Evolutionary conservation across 2,329 filamentous ascomycete genomes (phyloP).

Genomic region (Ceratocystis cubensis): DNA sequence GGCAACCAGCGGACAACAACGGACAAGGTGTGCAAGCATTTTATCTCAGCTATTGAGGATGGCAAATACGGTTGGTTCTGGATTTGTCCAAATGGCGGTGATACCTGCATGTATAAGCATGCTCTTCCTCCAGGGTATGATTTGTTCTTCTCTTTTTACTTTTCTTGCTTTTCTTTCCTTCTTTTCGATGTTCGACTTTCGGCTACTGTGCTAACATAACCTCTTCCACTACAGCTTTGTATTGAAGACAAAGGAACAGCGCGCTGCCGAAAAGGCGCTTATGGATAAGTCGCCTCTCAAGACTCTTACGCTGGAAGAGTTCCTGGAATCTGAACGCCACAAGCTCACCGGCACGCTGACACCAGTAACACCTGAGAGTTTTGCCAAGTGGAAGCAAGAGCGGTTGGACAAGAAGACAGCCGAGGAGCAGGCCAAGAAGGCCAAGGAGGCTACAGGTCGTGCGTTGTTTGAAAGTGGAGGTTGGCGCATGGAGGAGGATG

Average conservation of each 20-base stretch:
- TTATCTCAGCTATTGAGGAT: slow-evolving; percentile 94
- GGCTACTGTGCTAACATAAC: neutral
- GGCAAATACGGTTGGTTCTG: slow-evolving; percentile 99
- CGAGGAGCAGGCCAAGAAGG: slow-evolving; percentile 76
- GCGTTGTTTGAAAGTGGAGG: slow-evolving; percentile 94
- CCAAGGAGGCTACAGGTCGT: slow-evolving; percentile 90
- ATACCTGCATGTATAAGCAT: slow-evolving; percentile 98
- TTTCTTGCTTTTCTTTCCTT: neutral
- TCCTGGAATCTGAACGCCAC: slow-evolving; percentile 89
- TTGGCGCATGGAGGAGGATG: slow-evolving; percentile 61
- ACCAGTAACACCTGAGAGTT: slow-evolving; percentile 82
- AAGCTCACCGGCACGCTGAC: slow-evolving; percentile 86
- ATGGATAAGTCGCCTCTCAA: slow-evolving; percentile 92
- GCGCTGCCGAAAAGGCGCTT: slow-evolving; percentile 86
- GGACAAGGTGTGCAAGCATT: slow-evolving; percentile 98
- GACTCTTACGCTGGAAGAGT: slow-evolving; percentile 92
- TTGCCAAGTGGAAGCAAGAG: slow-evolving; percentile 95
- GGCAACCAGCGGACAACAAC: slow-evolving; percentile 91
- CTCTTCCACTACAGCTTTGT: slow-evolving; percentile 53
- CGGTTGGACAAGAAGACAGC: slow-evolving; percentile 90
- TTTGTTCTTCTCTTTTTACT: neutral
- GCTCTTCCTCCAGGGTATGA: slow-evolving; percentile 84
- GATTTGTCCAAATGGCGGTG: slow-evolving; percentile 88
- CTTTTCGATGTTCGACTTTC: neutral
- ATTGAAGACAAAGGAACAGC: slow-evolving; percentile 94